Conservation (phyloP, 768 basidiomycete species). For the Gymnopilus junonius region DNA sequence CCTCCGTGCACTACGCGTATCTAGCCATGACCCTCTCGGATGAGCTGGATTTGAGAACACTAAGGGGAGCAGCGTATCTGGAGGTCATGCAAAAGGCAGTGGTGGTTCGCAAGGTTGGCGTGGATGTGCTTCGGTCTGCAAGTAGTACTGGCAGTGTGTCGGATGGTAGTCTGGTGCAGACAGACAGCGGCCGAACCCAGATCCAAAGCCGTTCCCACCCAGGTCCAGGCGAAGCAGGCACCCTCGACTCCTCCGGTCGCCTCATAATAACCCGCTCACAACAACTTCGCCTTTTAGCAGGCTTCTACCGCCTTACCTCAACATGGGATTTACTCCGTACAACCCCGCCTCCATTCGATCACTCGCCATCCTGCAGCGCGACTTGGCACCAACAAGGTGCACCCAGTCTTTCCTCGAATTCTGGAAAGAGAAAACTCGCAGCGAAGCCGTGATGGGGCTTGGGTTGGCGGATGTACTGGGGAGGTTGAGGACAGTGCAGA, state of each 20-base stretch:
- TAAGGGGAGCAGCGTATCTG: constrained; percentile 71
- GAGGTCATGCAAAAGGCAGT: constrained; percentile 72
- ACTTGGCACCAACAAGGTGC: constrained; percentile 79
- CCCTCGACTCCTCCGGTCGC: constrained; percentile 25
- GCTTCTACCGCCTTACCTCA: constrained; percentile 69
- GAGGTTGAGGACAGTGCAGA: constrained; percentile 60
- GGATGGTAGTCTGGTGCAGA: neutral
- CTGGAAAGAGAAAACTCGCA: constrained; percentile 76
- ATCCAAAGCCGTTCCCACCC: neutral
- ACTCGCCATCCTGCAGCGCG: constrained; percentile 63
- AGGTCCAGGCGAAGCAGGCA: constrained; percentile 39
- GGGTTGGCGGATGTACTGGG: constrained; percentile 72
- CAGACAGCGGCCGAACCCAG: neutral
- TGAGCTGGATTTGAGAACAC: constrained; percentile 61
- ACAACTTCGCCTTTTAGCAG: constrained; percentile 67
- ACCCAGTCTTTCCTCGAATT: constrained; percentile 77
- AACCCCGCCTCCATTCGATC: constrained; percentile 64
- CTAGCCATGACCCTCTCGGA: constrained; percentile 76
- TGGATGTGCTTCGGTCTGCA: constrained; percentile 29
- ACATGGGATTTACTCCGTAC: constrained; percentile 69
- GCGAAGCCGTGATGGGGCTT: constrained; percentile 61
- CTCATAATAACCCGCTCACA: constrained; percentile 61
- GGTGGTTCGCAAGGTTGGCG: constrained; percentile 41
- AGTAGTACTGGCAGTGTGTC: neutral
- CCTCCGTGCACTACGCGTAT: constrained; percentile 69